Base-by-base conservation (phyloP, 176 grass and related monocot genomes). In the Dendrocalamus sinicus region DNA sequence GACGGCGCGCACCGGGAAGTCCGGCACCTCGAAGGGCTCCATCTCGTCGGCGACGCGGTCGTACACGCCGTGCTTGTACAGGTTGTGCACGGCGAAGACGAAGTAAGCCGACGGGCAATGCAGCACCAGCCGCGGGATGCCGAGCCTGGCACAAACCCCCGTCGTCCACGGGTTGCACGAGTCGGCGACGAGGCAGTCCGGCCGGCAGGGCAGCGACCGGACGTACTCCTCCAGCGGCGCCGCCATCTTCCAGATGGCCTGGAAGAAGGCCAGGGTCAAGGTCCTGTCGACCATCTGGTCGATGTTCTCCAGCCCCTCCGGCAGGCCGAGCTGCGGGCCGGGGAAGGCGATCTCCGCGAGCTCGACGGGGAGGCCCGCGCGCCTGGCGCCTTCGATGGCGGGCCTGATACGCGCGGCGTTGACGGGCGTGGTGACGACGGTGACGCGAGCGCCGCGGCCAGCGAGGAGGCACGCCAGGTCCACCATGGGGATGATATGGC, bases 401-500 rank as follows among this genome's bases (percentile, higher is more conserved):
- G 77, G 53, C 4, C 76, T 47, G 75, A 84, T 84, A 8, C 92
- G 79, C 67, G 35, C 71, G 24, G 89, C 79, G 61, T 94, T 35
- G 51, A 91, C 22, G 24, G 89, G 86, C 9, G 81, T 91, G 48
- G 85, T 93, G 32, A 88, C 75, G 32, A 35, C 32, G 32, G 32
- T 35, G 32, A 35, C 32, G 30, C 44, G 44, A 12, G 59, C 78
- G 13, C 91, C 85, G 17, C 82, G 77, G 22, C n/a, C 22, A 10
- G 91, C 85, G 17, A 93, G 40, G 65, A 91, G 82, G 11, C 72
- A 60, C 37, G 72, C 92, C 26, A 93, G 72, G 89, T 93, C 89
- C 58, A 85, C 75, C 85, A 79, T 86, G 4, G 88, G 91, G 73
- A 93, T 93, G 41, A 91, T 77, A 72, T 91, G 91, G 66, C 91